Percentiles rank a stretch among this genome's conserved stretches.
phyloP scores from a whole-genome alignment of 2,329 filamentous ascomycete genomes.

The Fusarium pseudograminearum region DNA sequence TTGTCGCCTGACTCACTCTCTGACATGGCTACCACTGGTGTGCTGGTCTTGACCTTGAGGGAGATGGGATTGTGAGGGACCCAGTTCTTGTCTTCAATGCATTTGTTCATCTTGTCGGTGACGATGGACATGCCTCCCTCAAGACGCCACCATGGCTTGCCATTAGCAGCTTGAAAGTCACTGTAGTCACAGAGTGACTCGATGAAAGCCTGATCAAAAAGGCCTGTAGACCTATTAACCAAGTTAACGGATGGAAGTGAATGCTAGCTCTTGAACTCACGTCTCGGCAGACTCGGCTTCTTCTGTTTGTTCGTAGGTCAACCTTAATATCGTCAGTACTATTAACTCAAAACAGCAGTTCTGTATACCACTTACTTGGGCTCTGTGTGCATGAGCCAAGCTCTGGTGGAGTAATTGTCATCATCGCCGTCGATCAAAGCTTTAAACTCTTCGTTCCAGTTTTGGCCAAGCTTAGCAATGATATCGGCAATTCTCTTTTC shows the following conservation, averaged over 20 bases:
- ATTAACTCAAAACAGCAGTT: too few relatives aligned
- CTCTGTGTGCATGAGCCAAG: conserved; percentile 19
- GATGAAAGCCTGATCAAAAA: conserved; percentile 25
- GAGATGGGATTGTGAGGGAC: not conserved
- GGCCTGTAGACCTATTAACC: conserved; percentile 14
- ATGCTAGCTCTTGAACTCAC: not conserved
- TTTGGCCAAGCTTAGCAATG: not conserved
- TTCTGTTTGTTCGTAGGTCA: conserved; percentile 12
- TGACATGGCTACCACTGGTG: conserved; percentile 8
- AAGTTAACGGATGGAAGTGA: accelerated
- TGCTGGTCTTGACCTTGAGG: not conserved
- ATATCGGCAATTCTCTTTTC: not conserved
- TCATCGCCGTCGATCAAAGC: not conserved
- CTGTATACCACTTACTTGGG: not conserved
- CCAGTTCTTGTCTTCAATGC: not conserved
- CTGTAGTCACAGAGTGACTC: conserved; percentile 31
- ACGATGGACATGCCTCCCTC: conserved; percentile 34
- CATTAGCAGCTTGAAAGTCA: conserved; percentile 18
- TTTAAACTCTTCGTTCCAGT: conserved; percentile 13
- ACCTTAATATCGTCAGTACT: not conserved
- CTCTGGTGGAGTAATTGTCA: conserved; percentile 21
- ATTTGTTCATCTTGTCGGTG: conserved; percentile 23
- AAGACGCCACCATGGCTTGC: conserved; percentile 17
- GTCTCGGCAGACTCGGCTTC: conserved; percentile 11
- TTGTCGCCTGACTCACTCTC: not conserved